Evolutionary conservation across 75 land plant species (phyloP).

Genomic region (Pinus tabuliformis): DNA sequence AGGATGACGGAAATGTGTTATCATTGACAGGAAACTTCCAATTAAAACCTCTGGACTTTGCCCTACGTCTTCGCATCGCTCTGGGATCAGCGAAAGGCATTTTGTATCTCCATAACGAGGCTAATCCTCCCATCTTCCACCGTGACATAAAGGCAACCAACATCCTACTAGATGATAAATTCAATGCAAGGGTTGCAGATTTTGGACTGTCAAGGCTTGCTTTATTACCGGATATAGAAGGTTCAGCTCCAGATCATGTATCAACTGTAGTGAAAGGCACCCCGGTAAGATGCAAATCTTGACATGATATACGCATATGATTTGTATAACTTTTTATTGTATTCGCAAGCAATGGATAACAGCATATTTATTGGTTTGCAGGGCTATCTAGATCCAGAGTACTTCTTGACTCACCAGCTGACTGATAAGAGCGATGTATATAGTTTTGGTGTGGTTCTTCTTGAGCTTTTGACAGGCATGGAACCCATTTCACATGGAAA

Average conservation of each 20-base stretch:
- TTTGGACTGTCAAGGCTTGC: constrained; percentile 76
- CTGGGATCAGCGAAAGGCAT: constrained; percentile 59
- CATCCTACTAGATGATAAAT: constrained; percentile 32
- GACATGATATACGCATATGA: background rate
- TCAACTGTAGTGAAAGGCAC: constrained; percentile 93
- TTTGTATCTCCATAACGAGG: constrained; percentile 63
- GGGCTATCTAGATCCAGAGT: constrained; percentile 97
- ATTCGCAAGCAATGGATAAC: constrained; percentile 8
- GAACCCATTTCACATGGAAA: constrained; percentile 82
- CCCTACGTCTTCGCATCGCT: constrained; percentile 47
- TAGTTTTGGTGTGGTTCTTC: constrained; percentile 90
- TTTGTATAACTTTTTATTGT: constrained; percentile 3
- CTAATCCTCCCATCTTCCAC: constrained; percentile 72
- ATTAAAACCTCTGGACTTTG: constrained; percentile 27
- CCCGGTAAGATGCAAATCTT: constrained; percentile 51
- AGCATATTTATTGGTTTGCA: constrained; percentile 22
- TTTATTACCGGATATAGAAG: constrained; percentile 62
- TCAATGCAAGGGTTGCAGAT: constrained; percentile 63
- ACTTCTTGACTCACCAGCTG: constrained; percentile 75
- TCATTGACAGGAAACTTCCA: constrained; percentile 21
- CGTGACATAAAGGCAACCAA: constrained; percentile 59
- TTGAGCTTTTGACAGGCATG: constrained; percentile 91
- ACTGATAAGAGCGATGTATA: constrained; percentile 99
- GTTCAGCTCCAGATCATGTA: constrained; percentile 49
- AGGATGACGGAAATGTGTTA: constrained; percentile 39